Percentiles rank a stretch among this genome's conserved stretches.
Evolutionary conservation across 257 asterid species (phyloP).

Genomic region (Sherardia arvensis): DNA sequence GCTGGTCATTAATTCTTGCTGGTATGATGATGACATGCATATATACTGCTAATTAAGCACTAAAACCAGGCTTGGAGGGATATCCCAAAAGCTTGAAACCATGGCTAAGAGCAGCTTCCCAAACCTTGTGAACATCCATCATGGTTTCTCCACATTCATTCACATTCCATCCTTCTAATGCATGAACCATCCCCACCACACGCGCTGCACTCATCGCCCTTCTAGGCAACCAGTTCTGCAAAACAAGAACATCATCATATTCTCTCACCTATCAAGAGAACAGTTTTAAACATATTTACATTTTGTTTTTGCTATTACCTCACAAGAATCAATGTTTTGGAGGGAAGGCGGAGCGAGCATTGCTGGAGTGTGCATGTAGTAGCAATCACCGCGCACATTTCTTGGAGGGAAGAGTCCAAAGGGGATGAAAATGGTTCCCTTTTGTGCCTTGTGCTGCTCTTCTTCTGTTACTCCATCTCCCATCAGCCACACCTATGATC

Average conservation of each 20-base stretch:
- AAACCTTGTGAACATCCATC: slow-evolving; percentile 45
- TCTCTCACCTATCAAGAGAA: no score
- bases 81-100: slow-evolving; percentile 52
- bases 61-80: background rate
- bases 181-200: slow-evolving; percentile 71
- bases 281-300: no score
- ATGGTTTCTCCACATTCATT: slow-evolving; percentile 71
- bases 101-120: slow-evolving; percentile 59
- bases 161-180: slow-evolving; percentile 59
- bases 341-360: slow-evolving; percentile 66
- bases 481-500: slow-evolving; percentile 69
- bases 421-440: slow-evolving; percentile 68
- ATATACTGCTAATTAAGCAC: background rate
- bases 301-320: no score
- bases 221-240: slow-evolving; percentile 84
- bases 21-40: no score
- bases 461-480: slow-evolving; percentile 66
- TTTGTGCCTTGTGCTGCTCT: slow-evolving; percentile 56
- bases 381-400: slow-evolving; percentile 57
- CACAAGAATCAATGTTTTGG: slow-evolving; percentile 78
- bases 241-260: no score
- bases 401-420: slow-evolving; percentile 70
- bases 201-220: slow-evolving; percentile 81
- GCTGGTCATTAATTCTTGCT: no score
- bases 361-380: slow-evolving; percentile 62